Percentiles rank a stretch among this genome's conserved stretches.
These are phyloP conservation scores for Leucogyrophana mollusca DNA, from an alignment of 768 basidiomycete genomes.

Conservation along the genomic window DNA sequence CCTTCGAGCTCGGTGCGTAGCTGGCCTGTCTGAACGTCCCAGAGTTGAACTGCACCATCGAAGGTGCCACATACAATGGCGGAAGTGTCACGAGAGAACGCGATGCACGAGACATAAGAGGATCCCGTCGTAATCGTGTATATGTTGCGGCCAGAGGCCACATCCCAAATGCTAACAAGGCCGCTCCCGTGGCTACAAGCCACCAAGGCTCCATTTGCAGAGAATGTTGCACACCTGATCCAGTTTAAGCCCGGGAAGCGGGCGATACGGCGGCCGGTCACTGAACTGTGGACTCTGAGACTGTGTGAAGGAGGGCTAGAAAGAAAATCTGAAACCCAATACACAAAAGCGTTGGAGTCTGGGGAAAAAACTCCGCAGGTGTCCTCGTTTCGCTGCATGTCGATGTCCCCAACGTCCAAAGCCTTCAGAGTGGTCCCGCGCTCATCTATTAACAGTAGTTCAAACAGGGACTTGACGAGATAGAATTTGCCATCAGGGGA, in stretches of 20 bases:
- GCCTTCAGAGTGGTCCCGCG: slow-evolving; percentile 2
- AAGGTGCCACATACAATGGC: neutral
- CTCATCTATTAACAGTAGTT: slow-evolving; percentile 10
- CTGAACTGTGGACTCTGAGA: too few relatives aligned
- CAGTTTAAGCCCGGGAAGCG: too few relatives aligned
- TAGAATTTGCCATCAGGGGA: slow-evolving; percentile 13
- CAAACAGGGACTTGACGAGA: neutral
- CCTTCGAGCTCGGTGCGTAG: neutral
- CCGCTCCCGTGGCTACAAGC: too few relatives aligned
- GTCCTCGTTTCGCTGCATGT: slow-evolving; percentile 1
- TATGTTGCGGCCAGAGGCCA: too few relatives aligned
- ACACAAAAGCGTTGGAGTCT: slow-evolving; percentile 10
- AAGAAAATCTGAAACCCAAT: neutral
- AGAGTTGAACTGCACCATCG: neutral
- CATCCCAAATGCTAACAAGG: too few relatives aligned
- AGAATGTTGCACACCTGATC: too few relatives aligned
- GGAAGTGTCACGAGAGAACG: neutral
- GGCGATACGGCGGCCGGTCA: too few relatives aligned
- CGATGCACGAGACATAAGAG: slow-evolving; percentile 3
- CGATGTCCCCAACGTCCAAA: slow-evolving; percentile 9
- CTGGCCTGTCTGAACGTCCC: neutral
- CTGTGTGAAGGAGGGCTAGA: too few relatives aligned
- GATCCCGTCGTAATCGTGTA: too few relatives aligned
- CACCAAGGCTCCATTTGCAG: too few relatives aligned
- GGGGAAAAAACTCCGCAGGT: slow-evolving; percentile 9